Percentiles rank a stretch among this genome's conserved stretches.
Conservation (phyloP, 257 asterid species). For the Solanum dulcamara region DNA sequence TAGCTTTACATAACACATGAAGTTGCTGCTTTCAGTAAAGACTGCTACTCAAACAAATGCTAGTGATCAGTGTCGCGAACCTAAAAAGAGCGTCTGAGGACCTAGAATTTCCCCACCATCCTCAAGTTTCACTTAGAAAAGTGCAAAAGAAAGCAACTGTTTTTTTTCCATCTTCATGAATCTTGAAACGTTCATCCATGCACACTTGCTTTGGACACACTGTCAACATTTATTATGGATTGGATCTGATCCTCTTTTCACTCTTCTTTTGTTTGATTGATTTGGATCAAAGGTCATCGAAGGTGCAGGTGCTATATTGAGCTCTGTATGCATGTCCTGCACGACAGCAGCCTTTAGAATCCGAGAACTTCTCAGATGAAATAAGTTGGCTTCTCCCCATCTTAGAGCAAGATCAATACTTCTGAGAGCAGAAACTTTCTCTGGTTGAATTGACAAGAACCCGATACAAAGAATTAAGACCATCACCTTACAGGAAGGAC, state of each 20-base stretch:
- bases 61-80: background rate
- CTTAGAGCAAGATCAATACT: slow-evolving; percentile 42
- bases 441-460: slow-evolving; percentile 25
- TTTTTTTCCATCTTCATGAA: background rate
- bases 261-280: slow-evolving; percentile 55
- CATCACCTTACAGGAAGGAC: slow-evolving; percentile 19
- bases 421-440: slow-evolving; percentile 28
- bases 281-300: slow-evolving; percentile 45
- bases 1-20: background rate
- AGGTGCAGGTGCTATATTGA: slow-evolving; percentile 47
- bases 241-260: slow-evolving; percentile 70
- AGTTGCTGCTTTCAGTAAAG: background rate
- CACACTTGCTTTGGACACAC: background rate
- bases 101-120: slow-evolving; percentile 1
- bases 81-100: background rate
- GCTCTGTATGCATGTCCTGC: slow-evolving; percentile 28
- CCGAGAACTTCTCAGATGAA: slow-evolving; percentile 15
- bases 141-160: background rate
- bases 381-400: slow-evolving; percentile 12
- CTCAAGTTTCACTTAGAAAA: background rate
- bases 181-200: background rate
- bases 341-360: slow-evolving; percentile 15
- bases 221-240: slow-evolving; percentile 61
- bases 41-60: background rate
- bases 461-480: slow-evolving; percentile 34